These are phyloP conservation scores for Pugionium dolabratum DNA, from an alignment of 345 rosid species.

Conservation along the genomic window DNA sequence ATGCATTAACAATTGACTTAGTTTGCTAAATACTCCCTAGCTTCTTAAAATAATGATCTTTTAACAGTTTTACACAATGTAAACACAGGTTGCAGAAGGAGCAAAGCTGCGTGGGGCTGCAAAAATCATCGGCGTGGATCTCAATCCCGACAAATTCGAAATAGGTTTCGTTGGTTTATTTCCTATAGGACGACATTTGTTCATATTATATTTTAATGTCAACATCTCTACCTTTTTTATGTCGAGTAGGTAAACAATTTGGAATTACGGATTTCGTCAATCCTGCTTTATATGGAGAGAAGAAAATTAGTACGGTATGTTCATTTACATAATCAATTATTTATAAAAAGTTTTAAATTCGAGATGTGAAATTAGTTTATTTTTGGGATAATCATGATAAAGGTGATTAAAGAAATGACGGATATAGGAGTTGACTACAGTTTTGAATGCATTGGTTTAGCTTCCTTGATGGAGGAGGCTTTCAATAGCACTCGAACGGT, in stretches of 20 bases:
- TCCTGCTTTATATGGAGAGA: slow-evolving; percentile 50
- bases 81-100: slow-evolving; percentile 63
- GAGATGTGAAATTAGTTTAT: background rate
- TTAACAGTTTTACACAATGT: too few species aligned
- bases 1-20: too few species aligned
- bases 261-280: slow-evolving; percentile 72
- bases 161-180: slow-evolving; percentile 39
- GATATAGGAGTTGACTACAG: slow-evolving; percentile 75
- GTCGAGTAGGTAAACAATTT: slow-evolving; percentile 51
- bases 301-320: slow-evolving; percentile 47
- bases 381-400: background rate
- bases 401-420: slow-evolving; percentile 67
- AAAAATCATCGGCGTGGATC: slow-evolving; percentile 65
- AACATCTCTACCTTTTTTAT: background rate
- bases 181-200: background rate
- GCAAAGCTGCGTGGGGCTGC: slow-evolving; percentile 61
- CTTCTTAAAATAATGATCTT: too few species aligned
- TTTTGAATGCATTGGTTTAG: slow-evolving; percentile 75
- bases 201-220: too few species aligned
- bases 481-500: slow-evolving; percentile 55
- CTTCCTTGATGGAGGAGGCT: slow-evolving; percentile 57
- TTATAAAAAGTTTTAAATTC: background rate
- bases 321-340: background rate
- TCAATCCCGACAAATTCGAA: slow-evolving; percentile 65
- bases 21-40: too few species aligned